Conservation (phyloP, 306 rosid genomes). For the Begonia fuchsioides region DNA sequence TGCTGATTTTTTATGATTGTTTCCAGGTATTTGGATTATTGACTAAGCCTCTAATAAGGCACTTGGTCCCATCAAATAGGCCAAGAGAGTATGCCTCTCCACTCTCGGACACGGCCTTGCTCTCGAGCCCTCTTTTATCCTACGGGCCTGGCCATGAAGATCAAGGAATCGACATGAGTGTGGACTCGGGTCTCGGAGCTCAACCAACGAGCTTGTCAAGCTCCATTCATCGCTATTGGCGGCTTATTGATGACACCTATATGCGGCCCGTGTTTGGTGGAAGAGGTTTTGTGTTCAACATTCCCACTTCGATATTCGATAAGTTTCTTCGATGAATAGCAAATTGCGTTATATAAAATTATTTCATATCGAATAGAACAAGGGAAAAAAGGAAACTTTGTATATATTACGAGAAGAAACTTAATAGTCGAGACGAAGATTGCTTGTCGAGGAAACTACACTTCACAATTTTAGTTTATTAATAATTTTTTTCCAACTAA, state of each 20-base stretch:
- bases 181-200: constrained; percentile 6
- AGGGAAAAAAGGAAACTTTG: too few relatives aligned
- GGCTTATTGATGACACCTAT: constrained; percentile 25
- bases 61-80: constrained; percentile 21
- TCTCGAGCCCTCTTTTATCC: constrained; percentile 15
- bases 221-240: constrained; percentile 29
- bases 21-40: constrained; percentile 51
- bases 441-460: too few relatives aligned
- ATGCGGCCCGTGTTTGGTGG: constrained; percentile 64
- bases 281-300: constrained; percentile 24
- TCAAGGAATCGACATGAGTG: constrained; percentile 11
- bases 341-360: too few relatives aligned
- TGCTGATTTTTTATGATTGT: background rate
- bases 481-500: too few relatives aligned
- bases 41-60: constrained; percentile 39
- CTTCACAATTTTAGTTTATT: too few relatives aligned
- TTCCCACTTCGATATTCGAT: constrained; percentile 7
- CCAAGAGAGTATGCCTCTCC: background rate
- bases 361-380: too few relatives aligned
- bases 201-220: constrained; percentile 10
- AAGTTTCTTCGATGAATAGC: too few relatives aligned
- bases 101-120: constrained; percentile 6
- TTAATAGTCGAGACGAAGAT: too few relatives aligned
- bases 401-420: too few relatives aligned
- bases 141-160: constrained; percentile 14